These are phyloP conservation scores for Physcomitrellopsis africana DNA, from an alignment of 225 moss, liverwort and hornwort genomes.

Conservation along the genomic window DNA sequence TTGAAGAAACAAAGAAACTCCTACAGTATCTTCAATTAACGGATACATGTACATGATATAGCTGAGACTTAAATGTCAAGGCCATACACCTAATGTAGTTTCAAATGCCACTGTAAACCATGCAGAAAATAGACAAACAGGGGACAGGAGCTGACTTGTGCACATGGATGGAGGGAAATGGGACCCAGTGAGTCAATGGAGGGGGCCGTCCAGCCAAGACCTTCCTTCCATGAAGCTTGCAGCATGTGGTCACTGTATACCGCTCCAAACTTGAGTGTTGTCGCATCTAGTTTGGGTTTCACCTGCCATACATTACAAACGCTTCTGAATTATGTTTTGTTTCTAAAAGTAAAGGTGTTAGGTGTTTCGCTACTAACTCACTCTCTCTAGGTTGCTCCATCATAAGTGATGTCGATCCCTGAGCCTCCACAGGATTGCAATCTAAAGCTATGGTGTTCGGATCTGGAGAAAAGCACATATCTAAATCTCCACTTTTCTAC, in stretches of 20 bases:
- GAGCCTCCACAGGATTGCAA: too few relatives aligned
- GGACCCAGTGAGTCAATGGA: conserved; percentile 78
- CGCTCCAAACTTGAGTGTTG: conserved; percentile 71
- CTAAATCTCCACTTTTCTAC: neutral
- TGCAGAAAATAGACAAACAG: conserved; percentile 4
- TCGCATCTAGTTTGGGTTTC: conserved; percentile 66
- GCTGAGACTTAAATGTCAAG: too few relatives aligned
- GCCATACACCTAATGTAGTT: neutral
- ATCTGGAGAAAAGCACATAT: neutral
- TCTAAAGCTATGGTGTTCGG: neutral
- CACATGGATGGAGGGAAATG: conserved; percentile 81
- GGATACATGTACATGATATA: too few relatives aligned
- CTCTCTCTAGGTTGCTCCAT: too few relatives aligned
- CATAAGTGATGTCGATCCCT: too few relatives aligned
- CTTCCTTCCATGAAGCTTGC: conserved; percentile 75
- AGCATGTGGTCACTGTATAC: conserved; percentile 89
- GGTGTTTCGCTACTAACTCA: too few relatives aligned
- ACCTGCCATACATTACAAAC: conserved; percentile 47
- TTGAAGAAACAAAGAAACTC: neutral
- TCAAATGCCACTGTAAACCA: neutral
- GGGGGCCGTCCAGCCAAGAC: conserved; percentile 74
- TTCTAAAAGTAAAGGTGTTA: too few relatives aligned
- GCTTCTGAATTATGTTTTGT: neutral
- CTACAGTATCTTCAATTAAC: too few relatives aligned
- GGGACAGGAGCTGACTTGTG: conserved; percentile 59